Percentiles rank a stretch among this genome's conserved stretches.
Conservation (phyloP, 176 grass and related monocot genomes). For the Rhynchospora breviuscula region DNA sequence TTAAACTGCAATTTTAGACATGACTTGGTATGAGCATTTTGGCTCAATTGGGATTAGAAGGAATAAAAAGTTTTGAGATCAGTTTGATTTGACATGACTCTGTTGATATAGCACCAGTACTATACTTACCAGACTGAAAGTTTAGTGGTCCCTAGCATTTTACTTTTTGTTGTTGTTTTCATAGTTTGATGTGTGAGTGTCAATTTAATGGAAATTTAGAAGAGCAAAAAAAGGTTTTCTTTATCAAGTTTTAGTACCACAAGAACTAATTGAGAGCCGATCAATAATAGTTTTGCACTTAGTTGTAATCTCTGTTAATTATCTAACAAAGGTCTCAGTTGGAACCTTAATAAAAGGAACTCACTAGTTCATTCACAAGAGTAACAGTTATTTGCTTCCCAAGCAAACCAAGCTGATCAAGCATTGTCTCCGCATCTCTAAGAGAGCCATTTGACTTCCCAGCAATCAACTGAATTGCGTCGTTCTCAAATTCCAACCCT, state of each 20-base stretch:
- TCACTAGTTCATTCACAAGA: constrained; percentile 94
- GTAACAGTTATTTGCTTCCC: constrained; percentile 91
- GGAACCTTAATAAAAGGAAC: constrained; percentile 29
- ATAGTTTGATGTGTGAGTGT: neutral
- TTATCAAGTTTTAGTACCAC: neutral
- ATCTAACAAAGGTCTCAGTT: neutral
- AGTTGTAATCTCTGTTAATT: neutral
- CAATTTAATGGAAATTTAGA: neutral
- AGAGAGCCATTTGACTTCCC: constrained; percentile 82
- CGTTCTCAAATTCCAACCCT: constrained; percentile 81
- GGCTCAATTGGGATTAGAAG: neutral
- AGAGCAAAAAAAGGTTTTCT: neutral
- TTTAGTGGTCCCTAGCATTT: neutral
- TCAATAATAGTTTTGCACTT: neutral
- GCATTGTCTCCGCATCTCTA: constrained; percentile 92
- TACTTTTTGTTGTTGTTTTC: neutral
- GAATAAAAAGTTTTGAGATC: neutral
- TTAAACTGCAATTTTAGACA: neutral
- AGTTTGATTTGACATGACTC: neutral
- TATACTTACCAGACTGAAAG: too few species aligned
- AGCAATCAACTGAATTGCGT: constrained; percentile 82
- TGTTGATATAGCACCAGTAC: neutral
- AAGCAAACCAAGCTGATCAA: constrained; percentile 92
- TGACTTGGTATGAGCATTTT: neutral
- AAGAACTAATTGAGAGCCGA: neutral